A percentile compares a stretch with the other conserved stretches of the same genome.
These are phyloP conservation scores for Ceratocystis cubensis DNA, from an alignment of 2,329 filamentous ascomycete species.

Conservation along the genomic window DNA sequence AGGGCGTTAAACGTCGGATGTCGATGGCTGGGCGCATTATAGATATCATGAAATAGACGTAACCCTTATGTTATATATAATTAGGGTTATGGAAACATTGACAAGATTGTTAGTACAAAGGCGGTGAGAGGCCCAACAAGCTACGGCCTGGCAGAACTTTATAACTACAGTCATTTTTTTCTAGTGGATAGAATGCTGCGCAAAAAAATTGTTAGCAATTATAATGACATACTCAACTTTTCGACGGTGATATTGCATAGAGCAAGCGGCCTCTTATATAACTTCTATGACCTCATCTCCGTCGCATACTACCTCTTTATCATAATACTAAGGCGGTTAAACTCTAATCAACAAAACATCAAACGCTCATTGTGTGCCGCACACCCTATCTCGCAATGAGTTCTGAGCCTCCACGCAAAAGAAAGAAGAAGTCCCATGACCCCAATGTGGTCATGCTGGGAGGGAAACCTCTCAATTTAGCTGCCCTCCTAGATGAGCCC, in stretches of 20 bases:
- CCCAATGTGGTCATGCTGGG: conserved; percentile 35
- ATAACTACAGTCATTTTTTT: background rate
- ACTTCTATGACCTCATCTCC: background rate
- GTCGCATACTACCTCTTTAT: background rate
- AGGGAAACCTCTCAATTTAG: conserved; percentile 37
- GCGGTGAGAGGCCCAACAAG: conserved; percentile 4
- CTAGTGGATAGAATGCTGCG: background rate
- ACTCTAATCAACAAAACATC: background rate
- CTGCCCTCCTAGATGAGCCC: conserved; percentile 36
- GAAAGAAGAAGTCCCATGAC: conserved; percentile 28
- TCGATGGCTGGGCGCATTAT: background rate
- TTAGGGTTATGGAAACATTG: background rate
- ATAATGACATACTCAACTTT: background rate
- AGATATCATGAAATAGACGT: background rate
- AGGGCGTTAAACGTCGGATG: background rate
- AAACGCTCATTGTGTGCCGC: background rate
- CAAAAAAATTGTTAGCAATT: background rate
- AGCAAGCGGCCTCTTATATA: background rate
- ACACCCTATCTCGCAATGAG: conserved; percentile 8
- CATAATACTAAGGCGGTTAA: background rate
- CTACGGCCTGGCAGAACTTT: conserved; percentile 5
- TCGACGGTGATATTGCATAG: background rate
- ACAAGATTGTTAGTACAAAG: background rate
- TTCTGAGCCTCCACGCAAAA: conserved; percentile 28
- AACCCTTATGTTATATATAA: background rate